Base-by-base conservation (phyloP, 2,329 filamentous ascomycete species). In the Alternaria sp. region DNA sequence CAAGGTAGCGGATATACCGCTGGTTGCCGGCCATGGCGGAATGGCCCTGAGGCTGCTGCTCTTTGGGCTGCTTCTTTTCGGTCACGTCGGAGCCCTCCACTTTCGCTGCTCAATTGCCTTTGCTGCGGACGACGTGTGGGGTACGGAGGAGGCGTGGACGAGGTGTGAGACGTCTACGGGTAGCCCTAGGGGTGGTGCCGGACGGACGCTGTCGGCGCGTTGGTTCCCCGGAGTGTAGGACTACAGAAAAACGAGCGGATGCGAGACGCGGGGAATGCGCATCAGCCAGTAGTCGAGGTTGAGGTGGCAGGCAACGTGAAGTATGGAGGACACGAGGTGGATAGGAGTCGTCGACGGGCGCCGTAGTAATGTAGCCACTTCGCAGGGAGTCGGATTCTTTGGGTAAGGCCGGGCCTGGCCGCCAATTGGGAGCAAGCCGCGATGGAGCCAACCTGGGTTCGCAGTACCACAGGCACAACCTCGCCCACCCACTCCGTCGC, bases 1-100 rank as follows among this genome's bases (percentile, higher is more conserved):
- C 86, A 79, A 97, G 84, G 78, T 89, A 90, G 72, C 88, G 87
- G 70, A 88, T 75, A 76, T 93, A 93, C 82, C 92, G 90, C 81
- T 90, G 88, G 71, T 88, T 89, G 78, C 89, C 89, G 64, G 89
- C 87, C 82, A 89, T 90, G 85, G 87, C 87, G 96, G 92, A 53
- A 47, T 51, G 66, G 56, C 60, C 51, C 21, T 69, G 60, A 59
- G 71, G 64, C 56, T 64, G 67, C 26, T 58, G 63, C 47, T 61
- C 61, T 53, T 63, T 65, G 61, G 65, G 63, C 53, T 71, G 70
- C 45, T 60, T 69, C 64, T 74, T 71, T 59, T 75, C 66, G 28
- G 61, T 45, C 14, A 64, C 63, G 45, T 58, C 64, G 55, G 65
- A 56, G 70, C 66, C 67, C 73, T 78, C 75, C 74, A 75, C 71